Evolutionary conservation across 139 green algal genomes (phyloP).

Genomic region (Eudorina sp.): DNA sequence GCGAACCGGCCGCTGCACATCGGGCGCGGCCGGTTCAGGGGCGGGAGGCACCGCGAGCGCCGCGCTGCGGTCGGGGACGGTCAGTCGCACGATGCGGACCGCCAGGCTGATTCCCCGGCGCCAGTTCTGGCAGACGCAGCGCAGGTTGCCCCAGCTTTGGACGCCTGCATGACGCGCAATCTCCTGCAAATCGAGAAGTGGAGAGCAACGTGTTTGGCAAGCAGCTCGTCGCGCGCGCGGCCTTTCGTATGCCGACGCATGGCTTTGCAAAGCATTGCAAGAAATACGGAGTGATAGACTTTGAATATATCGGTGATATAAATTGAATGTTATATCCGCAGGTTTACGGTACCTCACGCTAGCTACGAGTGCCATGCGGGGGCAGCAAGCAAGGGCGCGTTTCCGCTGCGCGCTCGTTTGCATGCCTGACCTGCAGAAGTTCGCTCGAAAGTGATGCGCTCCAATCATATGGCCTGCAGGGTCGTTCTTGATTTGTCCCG

Average conservation of each 20-base stretch:
- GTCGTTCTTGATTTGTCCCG: background rate
- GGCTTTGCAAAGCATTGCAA: too few relatives aligned
- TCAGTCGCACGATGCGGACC: background rate
- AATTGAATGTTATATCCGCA: too few relatives aligned
- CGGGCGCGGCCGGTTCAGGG: background rate
- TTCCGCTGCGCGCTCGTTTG: too few relatives aligned
- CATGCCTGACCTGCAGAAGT: background rate
- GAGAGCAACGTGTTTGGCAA: too few relatives aligned
- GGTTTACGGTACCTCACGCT: too few relatives aligned
- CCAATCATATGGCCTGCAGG: background rate
- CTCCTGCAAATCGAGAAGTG: slow-evolving; percentile 14
- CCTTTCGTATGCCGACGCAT: too few relatives aligned
- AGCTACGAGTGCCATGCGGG: too few relatives aligned
- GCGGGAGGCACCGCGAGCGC: background rate
- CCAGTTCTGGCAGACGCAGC: slow-evolving; percentile 32
- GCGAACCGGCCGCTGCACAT: background rate
- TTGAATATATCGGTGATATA: too few relatives aligned
- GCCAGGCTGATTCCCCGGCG: background rate
- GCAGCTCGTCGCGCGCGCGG: too few relatives aligned
- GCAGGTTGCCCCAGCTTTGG: background rate
- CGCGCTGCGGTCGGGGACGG: background rate
- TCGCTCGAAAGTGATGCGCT: background rate
- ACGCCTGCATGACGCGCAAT: background rate
- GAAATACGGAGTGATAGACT: too few relatives aligned
- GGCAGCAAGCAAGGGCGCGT: too few relatives aligned